Conservation (phyloP, 306 rosid genomes). For the Pyrus pyrifolia region DNA sequence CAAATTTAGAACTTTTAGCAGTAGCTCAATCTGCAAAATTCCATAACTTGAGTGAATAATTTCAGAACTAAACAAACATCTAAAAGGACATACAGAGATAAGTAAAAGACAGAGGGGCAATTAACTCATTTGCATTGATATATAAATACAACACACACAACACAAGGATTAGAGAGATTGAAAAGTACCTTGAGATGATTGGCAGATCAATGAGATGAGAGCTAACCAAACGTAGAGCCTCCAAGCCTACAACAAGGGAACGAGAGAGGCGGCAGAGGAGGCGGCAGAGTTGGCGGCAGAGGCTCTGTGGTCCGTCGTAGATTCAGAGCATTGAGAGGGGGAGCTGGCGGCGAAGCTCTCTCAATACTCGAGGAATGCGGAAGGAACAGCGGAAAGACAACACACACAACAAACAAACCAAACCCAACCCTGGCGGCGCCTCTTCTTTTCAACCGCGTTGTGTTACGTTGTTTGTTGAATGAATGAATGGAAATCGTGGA, state of each 20-base stretch:
- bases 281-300: neutral
- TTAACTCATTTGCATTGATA: neutral
- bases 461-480: neutral
- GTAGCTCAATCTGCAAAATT: conserved; percentile 13
- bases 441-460: neutral
- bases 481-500: neutral
- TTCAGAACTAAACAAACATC: neutral
- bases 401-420: neutral
- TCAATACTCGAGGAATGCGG: neutral
- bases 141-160: too few species aligned
- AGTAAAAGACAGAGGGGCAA: neutral
- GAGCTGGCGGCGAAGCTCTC: neutral
- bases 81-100: neutral
- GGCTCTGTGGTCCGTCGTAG: neutral
- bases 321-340: neutral
- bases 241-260: neutral
- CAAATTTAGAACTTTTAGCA: neutral
- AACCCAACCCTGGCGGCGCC: conserved; percentile 29
- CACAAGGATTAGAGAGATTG: neutral
- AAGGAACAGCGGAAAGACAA: neutral
- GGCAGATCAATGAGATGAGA: neutral
- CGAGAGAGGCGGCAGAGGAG: neutral
- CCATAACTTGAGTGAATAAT: neutral
- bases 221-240: neutral
- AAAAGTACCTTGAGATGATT: conserved; percentile 17